These are phyloP conservation scores for Thymus mandschuricus DNA, from an alignment of 257 asterid genomes.

Conservation along the genomic window DNA sequence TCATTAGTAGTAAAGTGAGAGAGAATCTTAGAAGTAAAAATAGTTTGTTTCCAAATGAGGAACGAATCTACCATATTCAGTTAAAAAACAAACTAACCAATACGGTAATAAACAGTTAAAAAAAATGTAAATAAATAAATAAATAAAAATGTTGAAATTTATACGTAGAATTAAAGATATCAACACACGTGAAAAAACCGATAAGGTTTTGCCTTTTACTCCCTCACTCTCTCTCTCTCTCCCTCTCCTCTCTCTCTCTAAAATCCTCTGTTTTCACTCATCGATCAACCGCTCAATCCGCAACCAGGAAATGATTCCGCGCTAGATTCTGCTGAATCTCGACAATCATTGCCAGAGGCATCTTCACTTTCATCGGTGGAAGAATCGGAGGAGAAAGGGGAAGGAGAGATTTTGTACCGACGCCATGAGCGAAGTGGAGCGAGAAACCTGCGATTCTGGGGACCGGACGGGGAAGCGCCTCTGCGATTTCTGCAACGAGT, in stretches of 20 bases:
- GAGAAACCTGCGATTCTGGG: slow-evolving; percentile 8
- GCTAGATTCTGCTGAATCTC: background rate
- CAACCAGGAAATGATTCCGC: background rate
- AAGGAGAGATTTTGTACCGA: background rate
- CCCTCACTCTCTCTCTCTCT: background rate
- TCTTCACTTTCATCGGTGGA: background rate
- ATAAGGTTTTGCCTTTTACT: slow-evolving; percentile 37
- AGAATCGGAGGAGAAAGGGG: background rate
- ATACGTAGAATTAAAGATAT: background rate
- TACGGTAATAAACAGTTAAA: background rate
- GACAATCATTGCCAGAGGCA: background rate
- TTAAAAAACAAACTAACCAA: background rate
- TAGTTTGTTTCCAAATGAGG: background rate
- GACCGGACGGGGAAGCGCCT: slow-evolving; percentile 32
- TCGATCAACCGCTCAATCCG: background rate
- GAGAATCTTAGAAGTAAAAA: background rate
- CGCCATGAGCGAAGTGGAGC: slow-evolving; percentile 37
- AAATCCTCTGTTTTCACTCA: background rate
- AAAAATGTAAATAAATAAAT: background rate
- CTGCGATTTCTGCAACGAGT: slow-evolving; percentile 81
- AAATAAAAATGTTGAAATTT: background rate
- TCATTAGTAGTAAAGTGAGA: background rate
- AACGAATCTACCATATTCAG: background rate
- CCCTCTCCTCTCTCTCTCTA: background rate
- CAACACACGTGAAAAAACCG: slow-evolving; percentile 41